Conservation (phyloP, 805 yeast species). For the Huiozyma naganishii region DNA sequence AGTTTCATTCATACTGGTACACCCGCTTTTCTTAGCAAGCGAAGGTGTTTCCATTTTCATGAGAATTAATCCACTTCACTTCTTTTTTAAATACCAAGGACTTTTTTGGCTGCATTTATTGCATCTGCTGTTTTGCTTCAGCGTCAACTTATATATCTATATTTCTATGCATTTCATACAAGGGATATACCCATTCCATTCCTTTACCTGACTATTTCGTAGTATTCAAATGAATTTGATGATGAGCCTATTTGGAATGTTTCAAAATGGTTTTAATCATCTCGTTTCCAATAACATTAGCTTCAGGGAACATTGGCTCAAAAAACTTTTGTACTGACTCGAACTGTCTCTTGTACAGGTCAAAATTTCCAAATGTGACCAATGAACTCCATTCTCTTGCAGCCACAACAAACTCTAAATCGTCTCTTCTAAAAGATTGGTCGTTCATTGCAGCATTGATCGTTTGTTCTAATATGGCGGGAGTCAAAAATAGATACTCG, state of each 20-base stretch:
- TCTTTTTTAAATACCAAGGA: no score
- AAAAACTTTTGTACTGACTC: conserved; percentile 77
- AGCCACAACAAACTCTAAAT: conserved; percentile 83
- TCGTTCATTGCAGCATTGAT: conserved; percentile 60
- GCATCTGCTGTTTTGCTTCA: no score
- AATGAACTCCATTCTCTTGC: conserved; percentile 81
- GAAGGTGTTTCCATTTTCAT: no score
- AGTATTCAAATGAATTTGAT: no score
- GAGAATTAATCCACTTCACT: no score
- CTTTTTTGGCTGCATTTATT: no score
- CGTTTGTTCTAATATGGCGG: conserved; percentile 71
- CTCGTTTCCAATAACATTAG: conserved; percentile 80
- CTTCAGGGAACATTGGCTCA: conserved; percentile 78
- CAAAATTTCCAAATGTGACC: conserved; percentile 64
- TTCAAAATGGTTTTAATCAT: conserved; percentile 75
- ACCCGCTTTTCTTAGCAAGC: no score
- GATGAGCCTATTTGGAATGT: conserved; percentile 12
- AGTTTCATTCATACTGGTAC: no score
- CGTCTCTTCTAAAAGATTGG: conserved; percentile 71
- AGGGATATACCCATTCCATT: no score
- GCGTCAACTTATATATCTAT: no score
- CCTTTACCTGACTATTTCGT: no score
- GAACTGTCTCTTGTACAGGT: conserved; percentile 59
- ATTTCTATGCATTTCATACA: no score
- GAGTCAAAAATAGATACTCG: conserved; percentile 80